Evolutionary conservation across 176 grass and related monocot genomes (phyloP).

Genomic region (Musa itinerans): DNA sequence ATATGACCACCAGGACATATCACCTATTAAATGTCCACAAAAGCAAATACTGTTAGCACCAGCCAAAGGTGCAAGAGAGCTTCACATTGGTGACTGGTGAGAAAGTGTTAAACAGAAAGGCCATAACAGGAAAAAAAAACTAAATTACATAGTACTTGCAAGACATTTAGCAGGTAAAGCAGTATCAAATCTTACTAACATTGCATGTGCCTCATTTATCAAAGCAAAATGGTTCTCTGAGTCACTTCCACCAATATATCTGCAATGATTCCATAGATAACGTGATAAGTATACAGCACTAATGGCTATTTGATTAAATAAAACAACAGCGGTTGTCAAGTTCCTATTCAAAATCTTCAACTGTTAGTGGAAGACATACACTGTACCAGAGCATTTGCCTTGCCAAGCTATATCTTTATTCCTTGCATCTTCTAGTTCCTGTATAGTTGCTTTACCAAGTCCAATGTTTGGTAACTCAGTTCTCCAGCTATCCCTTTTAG

Average conservation of each 20-base stretch:
- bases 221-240: conserved; percentile 77
- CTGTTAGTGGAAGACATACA: conserved; percentile 44
- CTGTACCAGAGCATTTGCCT: conserved; percentile 96
- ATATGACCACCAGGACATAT: not conserved
- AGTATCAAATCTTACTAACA: conserved; percentile 37
- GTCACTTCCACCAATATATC: conserved; percentile 88
- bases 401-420: conserved; percentile 66
- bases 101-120: not conserved
- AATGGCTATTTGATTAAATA: not conserved
- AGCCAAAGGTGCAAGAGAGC: not conserved
- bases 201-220: conserved; percentile 92
- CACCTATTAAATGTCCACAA: not conserved
- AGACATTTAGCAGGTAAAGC: not conserved
- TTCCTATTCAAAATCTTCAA: not conserved
- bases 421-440: conserved; percentile 59
- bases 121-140: not conserved
- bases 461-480: conserved; percentile 63
- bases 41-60: not conserved
- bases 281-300: conserved; percentile 7
- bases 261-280: conserved; percentile 25
- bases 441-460: conserved; percentile 26
- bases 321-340: not conserved
- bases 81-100: not conserved
- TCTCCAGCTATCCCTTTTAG: conserved; percentile 49
- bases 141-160: not conserved